Evolutionary conservation across 1,139 yeast genomes (phyloP).

Genomic region (Candida tropicalis): DNA sequence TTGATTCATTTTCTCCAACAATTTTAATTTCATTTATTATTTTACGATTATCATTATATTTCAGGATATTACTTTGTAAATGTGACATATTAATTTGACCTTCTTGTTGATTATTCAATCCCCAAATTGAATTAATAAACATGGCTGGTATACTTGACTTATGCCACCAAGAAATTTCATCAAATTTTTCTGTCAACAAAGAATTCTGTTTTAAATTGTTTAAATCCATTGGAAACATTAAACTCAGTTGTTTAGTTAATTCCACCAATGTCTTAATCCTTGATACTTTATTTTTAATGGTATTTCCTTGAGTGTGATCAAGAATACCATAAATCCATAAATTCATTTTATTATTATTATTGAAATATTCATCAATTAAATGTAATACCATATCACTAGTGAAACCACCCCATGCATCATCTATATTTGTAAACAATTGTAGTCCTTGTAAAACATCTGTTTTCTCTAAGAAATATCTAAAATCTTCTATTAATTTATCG

Average conservation of each 20-base stretch:
- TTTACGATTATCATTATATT: constrained; percentile 32
- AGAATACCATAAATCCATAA: constrained; percentile 46
- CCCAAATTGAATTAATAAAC: constrained; percentile 43
- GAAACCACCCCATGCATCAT: constrained; percentile 87
- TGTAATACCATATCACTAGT: constrained; percentile 52
- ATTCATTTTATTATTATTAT: constrained; percentile 52
- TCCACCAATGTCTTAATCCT: constrained; percentile 53
- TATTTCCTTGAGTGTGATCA: constrained; percentile 8
- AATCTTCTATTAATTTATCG: constrained; percentile 37
- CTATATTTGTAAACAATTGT: constrained; percentile 66
- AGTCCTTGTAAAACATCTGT: constrained; percentile 77
- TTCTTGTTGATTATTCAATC: constrained; percentile 30
- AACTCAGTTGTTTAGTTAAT: constrained; percentile 46
- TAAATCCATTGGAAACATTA: constrained; percentile 50
- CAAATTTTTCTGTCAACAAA: constrained; percentile 19
- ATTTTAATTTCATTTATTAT: constrained; percentile 37
- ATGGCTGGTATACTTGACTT: constrained; percentile 30
- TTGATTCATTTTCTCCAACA: constrained; percentile 11
- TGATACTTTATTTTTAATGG: constrained; percentile 22
- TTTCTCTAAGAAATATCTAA: constrained; percentile 70
- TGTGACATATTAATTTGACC: constrained; percentile 31
- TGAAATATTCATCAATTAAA: constrained; percentile 70
- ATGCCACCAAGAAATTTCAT: constrained; percentile 45
- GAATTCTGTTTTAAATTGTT: constrained; percentile 10
- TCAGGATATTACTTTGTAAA: constrained; percentile 33